Percentiles rank a stretch among this genome's conserved stretches.
Conservation (phyloP, 495 filamentous ascomycete species). For the Hapsidospora chrysogenum region DNA sequence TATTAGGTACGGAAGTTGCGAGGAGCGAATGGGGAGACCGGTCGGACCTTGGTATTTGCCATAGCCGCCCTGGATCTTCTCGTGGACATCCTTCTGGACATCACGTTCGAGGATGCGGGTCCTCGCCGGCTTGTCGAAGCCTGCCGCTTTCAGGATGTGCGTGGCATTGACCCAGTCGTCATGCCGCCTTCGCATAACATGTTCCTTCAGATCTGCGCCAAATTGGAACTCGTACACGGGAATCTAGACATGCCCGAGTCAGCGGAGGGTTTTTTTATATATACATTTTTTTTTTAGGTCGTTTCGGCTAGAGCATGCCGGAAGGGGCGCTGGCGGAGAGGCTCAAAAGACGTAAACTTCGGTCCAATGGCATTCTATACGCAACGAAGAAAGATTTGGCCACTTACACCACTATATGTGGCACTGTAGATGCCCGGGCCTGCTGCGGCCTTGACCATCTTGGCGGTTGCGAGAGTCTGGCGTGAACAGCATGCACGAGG, state of each 20-base stretch:
- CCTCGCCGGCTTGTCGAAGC: slow-evolving; percentile 67
- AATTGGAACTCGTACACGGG: slow-evolving; percentile 84
- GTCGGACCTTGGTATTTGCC: slow-evolving; percentile 99
- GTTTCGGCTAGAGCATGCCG: no score
- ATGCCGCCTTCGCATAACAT: slow-evolving; percentile 75
- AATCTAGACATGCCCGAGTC: slow-evolving; percentile 32
- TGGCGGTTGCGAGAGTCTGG: no score
- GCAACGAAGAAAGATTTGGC: slow-evolving; percentile 1
- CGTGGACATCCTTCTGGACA: slow-evolving; percentile 88
- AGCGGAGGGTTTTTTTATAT: no score
- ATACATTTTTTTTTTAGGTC: no score
- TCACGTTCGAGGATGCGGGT: slow-evolving; percentile 92
- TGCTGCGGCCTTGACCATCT: slow-evolving; percentile 21
- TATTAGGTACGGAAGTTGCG: no score
- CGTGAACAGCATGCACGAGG: no score
- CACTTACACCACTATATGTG: slow-evolving; percentile 81
- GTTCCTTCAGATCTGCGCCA: slow-evolving; percentile 46
- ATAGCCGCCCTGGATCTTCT: slow-evolving; percentile 96
- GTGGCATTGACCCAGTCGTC: slow-evolving; percentile 93
- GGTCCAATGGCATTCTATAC: background rate
- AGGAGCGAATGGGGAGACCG: no score
- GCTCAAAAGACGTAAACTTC: background rate
- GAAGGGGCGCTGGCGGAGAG: background rate
- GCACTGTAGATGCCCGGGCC: slow-evolving; percentile 56
- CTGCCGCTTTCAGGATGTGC: slow-evolving; percentile 69